phyloP scores from a whole-genome alignment of 495 filamentous ascomycete species.

The Lasiosphaeriaceae sp. region DNA sequence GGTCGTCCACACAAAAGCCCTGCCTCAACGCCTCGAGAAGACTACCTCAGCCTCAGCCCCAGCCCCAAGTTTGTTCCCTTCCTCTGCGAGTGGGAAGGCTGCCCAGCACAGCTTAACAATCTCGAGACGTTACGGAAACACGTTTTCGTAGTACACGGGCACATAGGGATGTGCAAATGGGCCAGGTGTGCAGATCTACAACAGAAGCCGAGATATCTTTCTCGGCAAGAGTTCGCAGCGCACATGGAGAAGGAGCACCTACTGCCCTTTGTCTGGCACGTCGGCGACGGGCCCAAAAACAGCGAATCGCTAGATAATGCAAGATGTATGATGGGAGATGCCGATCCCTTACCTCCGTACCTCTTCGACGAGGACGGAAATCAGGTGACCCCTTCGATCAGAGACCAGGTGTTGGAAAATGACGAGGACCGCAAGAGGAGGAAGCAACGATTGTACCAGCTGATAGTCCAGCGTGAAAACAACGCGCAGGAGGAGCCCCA shows the following conservation, averaged over 20 bases:
- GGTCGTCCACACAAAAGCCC: slow-evolving; percentile 20
- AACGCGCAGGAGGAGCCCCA: slow-evolving; percentile 42
- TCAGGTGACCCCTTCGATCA: slow-evolving; percentile 43
- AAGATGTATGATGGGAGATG: slow-evolving; percentile 9
- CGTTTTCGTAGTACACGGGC: slow-evolving; percentile 52
- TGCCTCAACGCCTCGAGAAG: slow-evolving; percentile 16
- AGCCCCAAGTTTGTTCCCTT: slow-evolving; percentile 25
- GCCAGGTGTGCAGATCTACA: slow-evolving; percentile 23
- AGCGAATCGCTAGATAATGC: neutral
- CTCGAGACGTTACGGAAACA: slow-evolving; percentile 66
- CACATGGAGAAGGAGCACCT: slow-evolving; percentile 64
- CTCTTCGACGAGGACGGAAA: slow-evolving; percentile 37
- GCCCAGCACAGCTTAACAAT: slow-evolving; percentile 70
- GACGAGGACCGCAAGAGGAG: slow-evolving; percentile 33
- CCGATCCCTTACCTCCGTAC: slow-evolving; percentile 31
- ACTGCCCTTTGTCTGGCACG: slow-evolving; percentile 54
- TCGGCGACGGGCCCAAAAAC: slow-evolving; percentile 59
- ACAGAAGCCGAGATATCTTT: neutral
- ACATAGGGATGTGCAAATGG: slow-evolving; percentile 28
- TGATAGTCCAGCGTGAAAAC: slow-evolving; percentile 27
- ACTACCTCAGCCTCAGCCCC: slow-evolving; percentile 22
- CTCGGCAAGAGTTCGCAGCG: slow-evolving; percentile 44
- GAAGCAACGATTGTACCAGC: slow-evolving; percentile 23
- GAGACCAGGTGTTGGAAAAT: slow-evolving; percentile 33
- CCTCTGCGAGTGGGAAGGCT: slow-evolving; percentile 42